These are phyloP conservation scores for Miscanthus sacchariflorus DNA, from an alignment of 202 grass and related monocot genomes.

Conservation along the genomic window DNA sequence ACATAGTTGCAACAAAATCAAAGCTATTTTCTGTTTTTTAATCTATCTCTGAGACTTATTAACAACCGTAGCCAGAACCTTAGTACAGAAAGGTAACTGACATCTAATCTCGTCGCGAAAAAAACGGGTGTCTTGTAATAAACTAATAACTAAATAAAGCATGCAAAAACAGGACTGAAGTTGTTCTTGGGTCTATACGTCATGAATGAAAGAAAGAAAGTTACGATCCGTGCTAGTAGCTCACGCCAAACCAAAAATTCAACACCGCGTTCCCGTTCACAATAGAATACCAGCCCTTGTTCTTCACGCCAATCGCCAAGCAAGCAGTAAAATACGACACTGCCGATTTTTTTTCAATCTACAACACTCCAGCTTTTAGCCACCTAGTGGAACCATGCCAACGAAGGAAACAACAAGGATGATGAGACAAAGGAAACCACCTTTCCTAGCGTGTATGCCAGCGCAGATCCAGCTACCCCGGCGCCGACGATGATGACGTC, in stretches of 20 bases:
- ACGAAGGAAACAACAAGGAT: not conserved
- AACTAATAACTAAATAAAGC: constrained; percentile 7
- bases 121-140: not conserved
- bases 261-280: not conserved
- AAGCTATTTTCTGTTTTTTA: constrained; percentile 16
- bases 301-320: not conserved
- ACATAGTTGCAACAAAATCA: not conserved
- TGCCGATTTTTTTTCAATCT: constrained; percentile 13
- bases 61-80: not conserved
- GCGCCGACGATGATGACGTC: constrained; percentile 94
- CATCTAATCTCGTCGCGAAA: not conserved
- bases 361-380: not conserved
- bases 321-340: not conserved
- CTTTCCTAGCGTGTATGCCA: constrained; percentile 92
- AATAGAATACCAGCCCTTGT: not conserved
- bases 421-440: constrained; percentile 44
- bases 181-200: not conserved
- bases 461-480: constrained; percentile 94
- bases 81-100: not conserved
- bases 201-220: constrained; percentile 18
- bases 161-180: constrained; percentile 17
- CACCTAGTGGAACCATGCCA: constrained; percentile 6
- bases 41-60: not conserved
- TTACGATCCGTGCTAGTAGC: not conserved
- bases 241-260: not conserved